Evolutionary conservation across 2,329 filamentous ascomycete genomes (phyloP).

Genomic region (Zarea fungicola): DNA sequence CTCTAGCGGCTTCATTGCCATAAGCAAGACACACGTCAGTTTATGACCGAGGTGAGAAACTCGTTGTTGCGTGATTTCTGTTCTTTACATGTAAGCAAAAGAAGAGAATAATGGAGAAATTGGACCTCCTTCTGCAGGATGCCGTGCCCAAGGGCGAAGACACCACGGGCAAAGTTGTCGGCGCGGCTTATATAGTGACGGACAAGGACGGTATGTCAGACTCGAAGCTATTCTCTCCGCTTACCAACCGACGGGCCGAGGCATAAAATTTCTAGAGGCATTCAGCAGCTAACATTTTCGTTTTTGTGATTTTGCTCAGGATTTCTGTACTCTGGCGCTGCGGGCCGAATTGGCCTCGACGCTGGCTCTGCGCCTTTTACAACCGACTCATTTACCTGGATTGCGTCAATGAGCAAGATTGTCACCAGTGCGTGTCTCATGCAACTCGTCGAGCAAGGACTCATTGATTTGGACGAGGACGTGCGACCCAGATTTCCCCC

Average conservation of each 20-base stretch:
- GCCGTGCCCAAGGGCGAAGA: conserved; percentile 25
- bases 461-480: conserved; percentile 33
- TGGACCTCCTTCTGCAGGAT: conserved; percentile 25
- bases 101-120: conserved; percentile 21
- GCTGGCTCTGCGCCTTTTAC: conserved; percentile 25
- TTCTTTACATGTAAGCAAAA: neutral
- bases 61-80: too few relatives aligned
- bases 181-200: conserved; percentile 31
- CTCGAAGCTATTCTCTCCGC: neutral
- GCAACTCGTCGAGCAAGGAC: conserved; percentile 34
- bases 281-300: neutral
- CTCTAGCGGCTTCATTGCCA: too few relatives aligned
- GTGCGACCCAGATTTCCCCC: conserved; percentile 29
- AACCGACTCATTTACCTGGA: conserved; percentile 29
- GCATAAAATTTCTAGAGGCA: neutral
- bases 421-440: conserved; percentile 32
- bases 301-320: conserved; percentile 19
- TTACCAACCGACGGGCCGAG: neutral
- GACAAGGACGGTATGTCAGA: conserved; percentile 26
- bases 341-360: conserved; percentile 31
- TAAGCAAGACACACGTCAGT: too few relatives aligned
- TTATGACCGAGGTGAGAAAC: too few relatives aligned
- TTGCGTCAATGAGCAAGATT: conserved; percentile 42
- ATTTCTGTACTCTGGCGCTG: conserved; percentile 30
- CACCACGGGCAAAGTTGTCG: conserved; percentile 29